Evolutionary conservation across 2,329 filamentous ascomycete genomes (phyloP), one percentile per base, ranked within the genome.

Genomic region (Elsinoe fawcettii): DNA sequence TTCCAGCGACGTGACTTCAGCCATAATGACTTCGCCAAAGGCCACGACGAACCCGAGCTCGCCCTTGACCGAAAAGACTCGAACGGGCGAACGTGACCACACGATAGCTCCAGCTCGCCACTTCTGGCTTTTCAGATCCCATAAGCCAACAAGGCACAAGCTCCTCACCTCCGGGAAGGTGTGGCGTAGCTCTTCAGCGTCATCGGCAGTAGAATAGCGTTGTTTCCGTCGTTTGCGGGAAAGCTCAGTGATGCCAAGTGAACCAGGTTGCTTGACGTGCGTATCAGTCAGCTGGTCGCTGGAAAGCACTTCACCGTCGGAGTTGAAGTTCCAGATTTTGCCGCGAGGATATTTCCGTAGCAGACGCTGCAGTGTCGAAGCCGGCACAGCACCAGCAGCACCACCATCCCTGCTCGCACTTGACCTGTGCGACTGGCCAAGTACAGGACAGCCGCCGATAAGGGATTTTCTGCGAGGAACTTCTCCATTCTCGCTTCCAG

Each of bases 131-230:
- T 72, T 73, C 14, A 74, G 71, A 62, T 81, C 78, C 76, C 77
- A 81, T 11, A 80, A 65, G 0, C 77, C 77, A 2, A 79, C 67
- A 39, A 81, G 75, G 4, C 78, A 69, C 3, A 81, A 67, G 51
- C 76, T 76, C 1, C 71, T 68, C 2, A 73, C 73, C 34, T 66
- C 65, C 0, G 75, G 75, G 51, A 79, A 77, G 58, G 59, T 27
- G 8, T 30, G 30, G 14, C 55, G 54, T 2, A 61, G 34, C 11
- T 58, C 54, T 18, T 27, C 46, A 11, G 49, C 55, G 12, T 58
- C 49, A 3, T 54, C 41, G 41, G 54, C 27, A 6, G 32, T 25
- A 2, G 30, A 22, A 16, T 39, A 18, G 2, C 30, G 14, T 5
- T 18, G 16, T n/a, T 46, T 67, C 65, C 8, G 66, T 63, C n/a